Evolutionary conservation across 73 alveolate genomes (phyloP).

Genomic region (Paramecium octaurelia): DNA sequence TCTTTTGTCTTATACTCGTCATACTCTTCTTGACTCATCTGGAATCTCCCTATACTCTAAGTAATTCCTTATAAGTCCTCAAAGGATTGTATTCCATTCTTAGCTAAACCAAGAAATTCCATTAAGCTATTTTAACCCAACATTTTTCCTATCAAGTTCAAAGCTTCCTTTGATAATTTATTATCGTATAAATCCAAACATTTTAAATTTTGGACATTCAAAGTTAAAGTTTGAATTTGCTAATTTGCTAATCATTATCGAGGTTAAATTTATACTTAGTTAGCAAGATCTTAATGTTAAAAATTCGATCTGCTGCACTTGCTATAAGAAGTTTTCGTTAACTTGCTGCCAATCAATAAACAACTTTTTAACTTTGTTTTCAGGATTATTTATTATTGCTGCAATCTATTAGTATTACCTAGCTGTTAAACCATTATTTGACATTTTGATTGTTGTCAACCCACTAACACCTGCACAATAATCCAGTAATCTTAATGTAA

Average conservation of each 20-base stretch:
- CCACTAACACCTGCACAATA: conserved; percentile 11
- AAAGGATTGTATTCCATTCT: background rate
- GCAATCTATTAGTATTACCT: background rate
- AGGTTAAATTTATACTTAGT: background rate
- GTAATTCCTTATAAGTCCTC: conserved; percentile 34
- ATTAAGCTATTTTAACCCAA: background rate
- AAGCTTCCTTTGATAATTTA: background rate
- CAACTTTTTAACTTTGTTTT: background rate
- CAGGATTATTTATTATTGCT: background rate
- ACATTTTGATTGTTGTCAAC: background rate
- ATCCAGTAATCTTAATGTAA: background rate
- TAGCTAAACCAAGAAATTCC: conserved; percentile 34
- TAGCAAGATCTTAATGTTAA: conserved; percentile 19
- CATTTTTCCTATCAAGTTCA: conserved; percentile 1
- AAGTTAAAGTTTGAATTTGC: background rate
- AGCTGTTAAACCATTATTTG: background rate
- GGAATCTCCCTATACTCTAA: background rate
- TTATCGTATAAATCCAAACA: conserved; percentile 39
- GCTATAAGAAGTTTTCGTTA: background rate
- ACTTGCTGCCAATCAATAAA: conserved; percentile 22
- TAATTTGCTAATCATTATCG: background rate
- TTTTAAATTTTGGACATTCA: background rate
- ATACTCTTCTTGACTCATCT: background rate
- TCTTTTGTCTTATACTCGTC: conserved; percentile 18
- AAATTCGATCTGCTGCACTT: background rate